Conservation (phyloP, 169 alveolate species). For the Prorocentrum cordatum region DNA sequence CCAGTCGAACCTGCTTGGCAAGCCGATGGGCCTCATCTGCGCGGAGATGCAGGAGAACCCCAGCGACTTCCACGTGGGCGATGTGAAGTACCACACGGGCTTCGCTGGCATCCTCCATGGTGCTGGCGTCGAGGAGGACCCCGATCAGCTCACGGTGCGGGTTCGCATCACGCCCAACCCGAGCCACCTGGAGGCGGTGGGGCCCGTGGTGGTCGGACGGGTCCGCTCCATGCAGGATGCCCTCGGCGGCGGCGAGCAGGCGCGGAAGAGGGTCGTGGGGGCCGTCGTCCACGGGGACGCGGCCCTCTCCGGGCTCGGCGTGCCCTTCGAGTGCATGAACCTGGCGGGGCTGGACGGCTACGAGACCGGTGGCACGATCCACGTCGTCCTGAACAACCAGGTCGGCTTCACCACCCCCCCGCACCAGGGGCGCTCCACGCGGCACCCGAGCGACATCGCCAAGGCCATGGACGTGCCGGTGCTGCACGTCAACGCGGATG, state of each 20-base stretch:
- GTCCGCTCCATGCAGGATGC: slow-evolving; percentile 84
- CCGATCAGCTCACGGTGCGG: neutral
- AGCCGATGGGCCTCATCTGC: slow-evolving; percentile 72
- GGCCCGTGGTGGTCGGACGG: slow-evolving; percentile 88
- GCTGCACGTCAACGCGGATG: slow-evolving; percentile 89
- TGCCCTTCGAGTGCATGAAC: slow-evolving; percentile 86
- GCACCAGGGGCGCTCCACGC: slow-evolving; percentile 33
- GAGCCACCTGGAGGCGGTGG: slow-evolving; percentile 90
- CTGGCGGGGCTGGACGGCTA: slow-evolving; percentile 83
- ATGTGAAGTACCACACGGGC: slow-evolving; percentile 14
- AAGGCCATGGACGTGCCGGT: slow-evolving; percentile 84
- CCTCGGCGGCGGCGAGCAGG: neutral
- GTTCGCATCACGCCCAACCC: slow-evolving; percentile 84
- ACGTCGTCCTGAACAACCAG: slow-evolving; percentile 81
- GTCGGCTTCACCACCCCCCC: slow-evolving; percentile 92
- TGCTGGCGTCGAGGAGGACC: neutral
- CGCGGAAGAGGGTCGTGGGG: slow-evolving; percentile 73
- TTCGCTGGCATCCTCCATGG: neutral
- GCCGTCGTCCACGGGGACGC: slow-evolving; percentile 90
- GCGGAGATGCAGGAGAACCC: neutral
- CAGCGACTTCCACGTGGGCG: neutral
- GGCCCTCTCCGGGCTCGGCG: slow-evolving; percentile 88
- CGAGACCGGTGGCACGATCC: slow-evolving; percentile 86
- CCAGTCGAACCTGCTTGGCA: slow-evolving; percentile 80
- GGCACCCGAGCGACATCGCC: slow-evolving; percentile 40